phyloP scores from a whole-genome alignment of 2,329 filamentous ascomycete genomes.

The Diaporthe batatas region DNA sequence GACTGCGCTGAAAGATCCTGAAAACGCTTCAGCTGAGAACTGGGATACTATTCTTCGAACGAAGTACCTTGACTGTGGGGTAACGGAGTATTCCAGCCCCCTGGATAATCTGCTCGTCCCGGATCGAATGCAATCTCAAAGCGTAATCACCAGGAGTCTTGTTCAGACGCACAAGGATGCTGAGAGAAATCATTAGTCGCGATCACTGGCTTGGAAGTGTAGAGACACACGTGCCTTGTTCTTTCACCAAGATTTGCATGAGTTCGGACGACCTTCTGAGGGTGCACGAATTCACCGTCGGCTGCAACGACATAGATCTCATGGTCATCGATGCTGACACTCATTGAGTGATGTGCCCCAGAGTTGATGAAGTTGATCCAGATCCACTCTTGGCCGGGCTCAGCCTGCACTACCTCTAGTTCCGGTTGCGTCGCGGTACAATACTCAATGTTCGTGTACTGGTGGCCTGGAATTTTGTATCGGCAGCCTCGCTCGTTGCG shows the following conservation, averaged over 20 bases:
- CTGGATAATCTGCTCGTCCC: background rate
- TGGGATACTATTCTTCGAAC: background rate
- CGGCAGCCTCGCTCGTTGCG: background rate
- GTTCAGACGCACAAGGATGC: background rate
- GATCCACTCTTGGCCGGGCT: background rate
- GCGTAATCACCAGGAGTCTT: background rate
- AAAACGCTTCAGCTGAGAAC: too few relatives aligned
- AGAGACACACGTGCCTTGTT: background rate
- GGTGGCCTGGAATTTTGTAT: background rate
- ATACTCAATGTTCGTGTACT: background rate
- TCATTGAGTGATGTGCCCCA: background rate
- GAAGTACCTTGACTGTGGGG: conserved; percentile 34
- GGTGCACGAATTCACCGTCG: background rate
- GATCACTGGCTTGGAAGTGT: too few relatives aligned
- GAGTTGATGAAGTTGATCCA: conserved; percentile 1
- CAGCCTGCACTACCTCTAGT: background rate
- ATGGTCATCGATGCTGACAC: background rate
- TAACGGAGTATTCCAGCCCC: background rate
- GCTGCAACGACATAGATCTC: background rate
- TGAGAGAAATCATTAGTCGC: background rate
- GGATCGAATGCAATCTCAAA: background rate
- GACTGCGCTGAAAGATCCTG: background rate
- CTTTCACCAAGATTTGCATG: background rate
- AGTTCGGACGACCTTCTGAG: background rate
- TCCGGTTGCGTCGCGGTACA: background rate